Evolutionary conservation across 2,329 filamentous ascomycete species (phyloP).

Genomic region (Alternaria ventricosa): DNA sequence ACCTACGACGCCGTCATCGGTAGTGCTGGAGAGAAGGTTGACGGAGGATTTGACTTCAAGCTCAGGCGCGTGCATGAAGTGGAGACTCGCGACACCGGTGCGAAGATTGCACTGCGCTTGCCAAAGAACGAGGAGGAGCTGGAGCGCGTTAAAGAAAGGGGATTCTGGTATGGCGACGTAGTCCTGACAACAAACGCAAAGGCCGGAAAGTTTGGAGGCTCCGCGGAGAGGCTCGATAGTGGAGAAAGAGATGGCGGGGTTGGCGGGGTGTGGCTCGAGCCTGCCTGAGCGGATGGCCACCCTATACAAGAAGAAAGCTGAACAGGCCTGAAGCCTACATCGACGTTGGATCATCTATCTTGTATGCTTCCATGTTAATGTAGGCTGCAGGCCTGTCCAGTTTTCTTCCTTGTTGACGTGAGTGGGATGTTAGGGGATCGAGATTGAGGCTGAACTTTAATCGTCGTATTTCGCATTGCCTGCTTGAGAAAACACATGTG

Average conservation of each 20-base stretch:
- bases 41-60: slow-evolving; percentile 16
- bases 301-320: too few relatives aligned
- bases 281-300: slow-evolving; percentile 18
- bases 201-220: slow-evolving; percentile 20
- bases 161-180: slow-evolving; percentile 38
- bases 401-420: too few relatives aligned
- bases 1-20: slow-evolving; percentile 27
- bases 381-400: too few relatives aligned
- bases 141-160: slow-evolving; percentile 14
- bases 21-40: background rate
- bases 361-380: too few relatives aligned
- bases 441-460: background rate
- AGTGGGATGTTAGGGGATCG: background rate
- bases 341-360: too few relatives aligned
- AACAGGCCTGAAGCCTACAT: too few relatives aligned
- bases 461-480: background rate
- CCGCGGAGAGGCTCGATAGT: slow-evolving; percentile 24
- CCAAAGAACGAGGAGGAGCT: slow-evolving; percentile 26
- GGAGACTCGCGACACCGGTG: slow-evolving; percentile 16
- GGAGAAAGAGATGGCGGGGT: slow-evolving; percentile 17
- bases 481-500: background rate
- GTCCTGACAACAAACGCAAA: slow-evolving; percentile 24
- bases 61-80: slow-evolving; percentile 23
- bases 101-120: slow-evolving; percentile 28
- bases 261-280: slow-evolving; percentile 35